Evolutionary conservation across 2,329 filamentous ascomycete genomes (phyloP).

Genomic region (Botrytis porri): DNA sequence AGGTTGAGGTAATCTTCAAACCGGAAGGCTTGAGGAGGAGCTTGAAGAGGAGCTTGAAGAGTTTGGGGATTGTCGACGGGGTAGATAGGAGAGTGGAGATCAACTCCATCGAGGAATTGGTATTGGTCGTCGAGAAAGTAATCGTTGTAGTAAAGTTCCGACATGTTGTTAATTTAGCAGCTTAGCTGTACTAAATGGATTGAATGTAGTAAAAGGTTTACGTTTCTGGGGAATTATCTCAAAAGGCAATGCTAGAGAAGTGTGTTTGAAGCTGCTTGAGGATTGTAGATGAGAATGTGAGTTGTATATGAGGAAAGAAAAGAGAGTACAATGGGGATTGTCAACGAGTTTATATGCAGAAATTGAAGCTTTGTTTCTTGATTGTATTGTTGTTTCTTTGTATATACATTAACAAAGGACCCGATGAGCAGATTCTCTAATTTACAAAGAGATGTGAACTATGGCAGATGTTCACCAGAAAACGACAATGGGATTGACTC

Average conservation of each 20-base stretch:
- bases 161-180: constrained; percentile 20
- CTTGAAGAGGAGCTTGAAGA: not conserved
- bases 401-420: not conserved
- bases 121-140: not conserved
- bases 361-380: constrained; percentile 6
- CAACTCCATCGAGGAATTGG: not conserved
- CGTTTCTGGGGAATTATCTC: not conserved
- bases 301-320: not conserved
- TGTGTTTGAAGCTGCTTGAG: not conserved
- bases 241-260: constrained; percentile 1
- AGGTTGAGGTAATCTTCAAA: not conserved
- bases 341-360: constrained; percentile 14
- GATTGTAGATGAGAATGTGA: not conserved
- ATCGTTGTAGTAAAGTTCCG: not conserved
- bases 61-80: not conserved
- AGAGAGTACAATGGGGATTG: constrained; percentile 24
- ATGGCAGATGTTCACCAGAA: not conserved
- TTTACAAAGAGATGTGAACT: not conserved
- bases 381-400: not conserved
- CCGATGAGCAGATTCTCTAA: not conserved
- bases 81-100: not conserved
- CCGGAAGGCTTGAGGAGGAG: not conserved
- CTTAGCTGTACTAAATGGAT: constrained; percentile 21
- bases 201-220: not conserved
- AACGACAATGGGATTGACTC: not conserved